Conservation (phyloP, 2,329 filamentous ascomycete species). For the Cytospora schulzeri region DNA sequence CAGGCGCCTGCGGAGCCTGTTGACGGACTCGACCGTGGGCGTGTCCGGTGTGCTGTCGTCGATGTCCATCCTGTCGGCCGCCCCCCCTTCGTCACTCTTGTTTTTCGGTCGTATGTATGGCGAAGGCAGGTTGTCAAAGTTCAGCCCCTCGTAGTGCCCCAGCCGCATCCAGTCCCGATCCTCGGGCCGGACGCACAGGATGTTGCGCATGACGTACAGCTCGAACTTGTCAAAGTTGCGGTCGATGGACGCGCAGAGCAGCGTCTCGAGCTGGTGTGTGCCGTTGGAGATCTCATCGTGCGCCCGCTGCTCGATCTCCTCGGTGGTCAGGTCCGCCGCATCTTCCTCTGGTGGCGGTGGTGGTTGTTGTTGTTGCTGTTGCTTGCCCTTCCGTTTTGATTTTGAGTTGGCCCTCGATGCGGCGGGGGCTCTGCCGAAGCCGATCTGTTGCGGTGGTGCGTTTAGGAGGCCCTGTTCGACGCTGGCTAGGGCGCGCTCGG, state of each 20-base stretch:
- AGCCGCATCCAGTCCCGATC: slow-evolving; percentile 80
- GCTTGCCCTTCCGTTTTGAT: slow-evolving; percentile 29
- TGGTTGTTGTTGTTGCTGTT: background rate
- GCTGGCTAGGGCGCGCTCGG: slow-evolving; percentile 85
- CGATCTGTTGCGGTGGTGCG: slow-evolving; percentile 73
- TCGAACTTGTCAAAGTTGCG: slow-evolving; percentile 85
- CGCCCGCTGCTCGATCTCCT: slow-evolving; percentile 48
- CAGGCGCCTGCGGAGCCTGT: slow-evolving; percentile 71
- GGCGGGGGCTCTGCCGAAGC: slow-evolving; percentile 60
- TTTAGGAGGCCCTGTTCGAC: slow-evolving; percentile 80
- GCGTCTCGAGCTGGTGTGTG: slow-evolving; percentile 79
- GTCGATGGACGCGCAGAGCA: slow-evolving; percentile 79
- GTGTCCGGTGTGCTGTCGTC: slow-evolving; percentile 30
- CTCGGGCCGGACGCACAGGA: slow-evolving; percentile 67
- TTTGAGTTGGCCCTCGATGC: slow-evolving; percentile 34
- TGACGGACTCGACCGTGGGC: slow-evolving; percentile 69
- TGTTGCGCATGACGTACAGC: slow-evolving; percentile 88
- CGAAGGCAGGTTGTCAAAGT: slow-evolving; percentile 43
- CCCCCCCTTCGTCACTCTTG: slow-evolving; percentile 26
- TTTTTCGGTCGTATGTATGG: background rate
- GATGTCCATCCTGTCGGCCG: slow-evolving; percentile 31
- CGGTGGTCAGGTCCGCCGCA: slow-evolving; percentile 25
- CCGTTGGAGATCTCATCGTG: slow-evolving; percentile 83
- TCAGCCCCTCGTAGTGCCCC: slow-evolving; percentile 77
- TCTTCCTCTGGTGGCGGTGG: slow-evolving; percentile 8